Base-by-base conservation (phyloP, 768 basidiomycete genomes). In the Hemileccinum impolitum region DNA sequence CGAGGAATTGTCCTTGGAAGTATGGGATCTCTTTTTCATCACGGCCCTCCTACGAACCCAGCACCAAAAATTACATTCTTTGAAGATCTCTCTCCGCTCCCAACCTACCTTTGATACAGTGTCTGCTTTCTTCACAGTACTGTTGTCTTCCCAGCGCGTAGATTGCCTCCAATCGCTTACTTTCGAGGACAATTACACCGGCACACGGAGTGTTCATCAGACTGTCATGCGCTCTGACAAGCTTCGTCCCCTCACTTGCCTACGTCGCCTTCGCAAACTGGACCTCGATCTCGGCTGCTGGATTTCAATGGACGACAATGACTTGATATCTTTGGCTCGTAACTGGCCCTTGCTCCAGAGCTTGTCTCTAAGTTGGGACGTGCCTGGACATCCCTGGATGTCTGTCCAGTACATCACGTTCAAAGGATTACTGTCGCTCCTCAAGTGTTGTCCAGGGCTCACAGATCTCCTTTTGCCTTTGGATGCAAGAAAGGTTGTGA, bases 291-390 rank as follows among this genome's bases (percentile, higher is more conserved):
- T 39, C 10, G 26, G 45, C n/a, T 12, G 3, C 14, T 53, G 45
- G 45, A 21, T 49, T n/a, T 42, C 47, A 3, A 26, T 55, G 13
- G 39, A 55, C 23, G 48, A 56, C 1, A 41, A 44, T 17, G 37
- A 40, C 8, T 28, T 51, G 19, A 9, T 18, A 14, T 36, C 41
- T 32, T 13, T 56, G 32, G 7, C 44, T 9, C 41, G 42, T 13
- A 47, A 39, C 18, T 55, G 54, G 47, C 48, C 45, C 8, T 34
- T 5, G 1, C 25, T 55, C 4, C 47, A 21, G 6, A 3, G 5
- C n/a, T 23, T 50, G 4, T 6, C 6, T n/a, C 3, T 54, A 9
- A 11, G 8, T 12, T 18, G 10, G 28, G 18, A 13, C 12, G 18
- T 4, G 8, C 28, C 8, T 42, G 17, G 13, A 19, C 7, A 31